Evolutionary conservation across 176 grass and related monocot species (phyloP).

Genomic region (Rhynchospora breviuscula): DNA sequence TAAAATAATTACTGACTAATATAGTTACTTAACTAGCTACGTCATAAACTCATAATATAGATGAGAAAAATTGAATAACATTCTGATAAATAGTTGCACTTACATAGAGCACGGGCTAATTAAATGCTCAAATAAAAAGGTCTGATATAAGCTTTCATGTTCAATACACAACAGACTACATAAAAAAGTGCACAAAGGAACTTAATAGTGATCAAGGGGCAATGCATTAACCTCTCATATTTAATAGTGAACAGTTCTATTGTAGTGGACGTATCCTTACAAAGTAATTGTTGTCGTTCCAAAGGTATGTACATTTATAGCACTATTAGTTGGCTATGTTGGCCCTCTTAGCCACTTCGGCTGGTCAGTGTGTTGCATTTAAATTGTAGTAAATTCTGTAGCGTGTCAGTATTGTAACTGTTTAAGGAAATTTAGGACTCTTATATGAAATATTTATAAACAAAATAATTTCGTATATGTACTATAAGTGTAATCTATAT

Average conservation of each 20-base stretch:
- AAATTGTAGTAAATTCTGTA: neutral
- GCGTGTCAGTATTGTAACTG: neutral
- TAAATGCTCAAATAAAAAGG: neutral
- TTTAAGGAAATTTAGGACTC: no score
- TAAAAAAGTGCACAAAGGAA: neutral
- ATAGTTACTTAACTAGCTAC: no score
- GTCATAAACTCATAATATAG: no score
- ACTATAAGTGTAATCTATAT: neutral
- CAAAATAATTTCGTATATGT: neutral
- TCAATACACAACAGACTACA: neutral
- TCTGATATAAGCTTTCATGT: neutral
- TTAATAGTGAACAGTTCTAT: constrained; percentile 6
- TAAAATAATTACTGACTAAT: no score
- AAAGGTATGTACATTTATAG: constrained; percentile 5
- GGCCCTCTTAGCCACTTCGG: neutral
- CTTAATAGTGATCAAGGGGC: neutral
- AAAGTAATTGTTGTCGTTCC: constrained; percentile 9
- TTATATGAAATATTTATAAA: neutral
- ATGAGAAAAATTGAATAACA: no score
- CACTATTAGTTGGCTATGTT: neutral
- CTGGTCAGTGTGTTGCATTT: neutral
- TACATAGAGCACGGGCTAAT: no score
- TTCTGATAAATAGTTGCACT: no score
- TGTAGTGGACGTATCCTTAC: constrained; percentile 16
- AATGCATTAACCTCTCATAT: constrained; percentile 6